Evolutionary conservation across 306 rosid species (phyloP), one percentile per base, ranked within the genome.

Genomic region (Begonia fuchsioides): DNA sequence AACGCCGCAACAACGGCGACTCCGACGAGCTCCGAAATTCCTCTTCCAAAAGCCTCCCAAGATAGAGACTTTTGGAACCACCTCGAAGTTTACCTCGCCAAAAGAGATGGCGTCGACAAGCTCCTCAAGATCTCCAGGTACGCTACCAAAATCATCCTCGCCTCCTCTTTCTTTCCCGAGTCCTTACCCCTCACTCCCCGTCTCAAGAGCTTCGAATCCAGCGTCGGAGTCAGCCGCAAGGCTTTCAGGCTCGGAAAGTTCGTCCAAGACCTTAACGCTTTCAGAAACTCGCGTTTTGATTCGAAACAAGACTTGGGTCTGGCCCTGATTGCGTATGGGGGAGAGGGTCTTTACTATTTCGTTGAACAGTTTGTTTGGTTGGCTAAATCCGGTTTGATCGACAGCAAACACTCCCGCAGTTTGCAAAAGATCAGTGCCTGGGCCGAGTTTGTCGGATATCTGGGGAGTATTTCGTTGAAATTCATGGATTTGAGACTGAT

Each of bases 101-200:
- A 83, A 55, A 70, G 95, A 19, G 97, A 88, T 59, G 97, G 95
- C 65, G 93, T 88, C 2, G 97, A 88, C 78, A 84, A 88, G 70
- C 90, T 88, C 15, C 88, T 88, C 66, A 88, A 88, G 52, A 81
- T 84, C 38, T 80, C 80, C 19, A 55, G 97, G 38, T 88, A 88
- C 80, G 64, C 84, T 55, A 13, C 90, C 16, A 88, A 88, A 55
- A 68, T 84, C 60, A 52, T 81, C 47, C 73, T 88, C 55, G 68
- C 93, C 54, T 74, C 95, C 16, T 74, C 88, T 0, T 44, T 73
- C 12, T 52, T 76, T 16, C 70, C 74, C 10, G 72, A 66, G 49
- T 67, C 76, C 50, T 74, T 73, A 17, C 15, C 66, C 69, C 72
- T 83, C 16, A 18, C 68, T 0, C 59, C 46, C 9, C 86, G 93